A percentile compares a stretch with the other conserved stretches of the same genome.
These are phyloP conservation scores for Lepiota venenata DNA, from an alignment of 768 basidiomycete species.

Conservation along the genomic window DNA sequence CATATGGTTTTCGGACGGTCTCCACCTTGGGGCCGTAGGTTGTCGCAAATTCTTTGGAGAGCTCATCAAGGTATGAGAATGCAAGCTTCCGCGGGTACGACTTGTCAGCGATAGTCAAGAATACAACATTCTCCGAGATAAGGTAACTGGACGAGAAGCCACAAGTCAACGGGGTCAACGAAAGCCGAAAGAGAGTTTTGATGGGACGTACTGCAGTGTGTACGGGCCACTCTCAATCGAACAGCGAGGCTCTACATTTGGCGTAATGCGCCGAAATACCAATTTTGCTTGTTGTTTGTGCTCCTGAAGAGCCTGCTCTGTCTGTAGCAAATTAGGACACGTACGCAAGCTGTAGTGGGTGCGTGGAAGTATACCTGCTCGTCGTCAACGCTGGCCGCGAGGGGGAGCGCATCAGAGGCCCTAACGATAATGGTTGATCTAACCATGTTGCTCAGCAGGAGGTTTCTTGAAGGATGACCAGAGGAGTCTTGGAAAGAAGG, in stretches of 20 bases:
- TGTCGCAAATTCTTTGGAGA: conserved; percentile 92
- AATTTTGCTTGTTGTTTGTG: conserved; percentile 99
- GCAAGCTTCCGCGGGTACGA: conserved; percentile 96
- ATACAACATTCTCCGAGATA: conserved; percentile 91
- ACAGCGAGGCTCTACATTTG: conserved; percentile 93
- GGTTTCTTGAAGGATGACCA: conserved; percentile 11
- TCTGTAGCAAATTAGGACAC: conserved; percentile 48
- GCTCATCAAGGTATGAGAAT: conserved; percentile 95
- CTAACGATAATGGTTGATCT: conserved; percentile 84
- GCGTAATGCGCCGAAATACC: conserved; percentile 90
- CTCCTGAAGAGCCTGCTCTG: conserved; percentile 90
- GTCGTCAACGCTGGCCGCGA: conserved; percentile 96
- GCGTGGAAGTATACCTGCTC: conserved; percentile 64
- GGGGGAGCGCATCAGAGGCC: conserved; percentile 82
- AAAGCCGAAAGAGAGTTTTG: not conserved
- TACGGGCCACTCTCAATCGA: conserved; percentile 95
- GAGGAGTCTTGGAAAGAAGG: conserved; percentile 10
- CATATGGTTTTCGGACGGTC: conserved; percentile 92
- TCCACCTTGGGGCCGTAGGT: conserved; percentile 95
- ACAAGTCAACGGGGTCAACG: conserved; percentile 5
- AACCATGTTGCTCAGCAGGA: conserved; percentile 52
- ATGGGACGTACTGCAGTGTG: conserved; percentile 82
- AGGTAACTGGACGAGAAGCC: conserved; percentile 66
- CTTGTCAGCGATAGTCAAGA: conserved; percentile 93
- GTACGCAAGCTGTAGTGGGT: conserved; percentile 19